These are phyloP conservation scores for Aphanomyces astaci DNA, from an alignment of 352 stramenopile species.

Conservation along the genomic window DNA sequence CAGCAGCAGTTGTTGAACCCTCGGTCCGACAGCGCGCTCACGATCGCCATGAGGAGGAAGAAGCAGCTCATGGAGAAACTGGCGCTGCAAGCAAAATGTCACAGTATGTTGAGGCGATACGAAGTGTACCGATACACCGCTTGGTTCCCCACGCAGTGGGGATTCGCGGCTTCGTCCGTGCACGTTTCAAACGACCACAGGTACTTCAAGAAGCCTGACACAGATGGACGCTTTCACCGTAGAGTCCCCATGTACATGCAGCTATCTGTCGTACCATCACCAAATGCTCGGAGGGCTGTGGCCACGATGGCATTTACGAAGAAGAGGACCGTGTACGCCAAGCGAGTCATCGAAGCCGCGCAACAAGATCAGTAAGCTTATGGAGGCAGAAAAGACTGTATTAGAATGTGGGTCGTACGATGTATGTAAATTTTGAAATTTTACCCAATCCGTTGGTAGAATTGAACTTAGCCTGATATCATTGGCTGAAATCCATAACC, in stretches of 20 bases:
- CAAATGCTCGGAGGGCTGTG: conserved; percentile 49
- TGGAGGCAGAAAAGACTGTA: too few species aligned
- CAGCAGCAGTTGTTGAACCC: conserved; percentile 58
- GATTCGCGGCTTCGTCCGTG: conserved; percentile 26
- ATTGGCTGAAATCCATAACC: conserved; percentile 19
- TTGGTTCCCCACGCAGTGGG: conserved; percentile 61
- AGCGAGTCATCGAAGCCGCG: conserved; percentile 25
- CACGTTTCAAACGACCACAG: conserved; percentile 44
- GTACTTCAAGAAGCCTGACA: conserved; percentile 37
- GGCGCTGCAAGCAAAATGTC: conserved; percentile 28
- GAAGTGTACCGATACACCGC: conserved; percentile 48
- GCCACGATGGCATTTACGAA: conserved; percentile 49
- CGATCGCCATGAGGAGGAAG: conserved; percentile 44
- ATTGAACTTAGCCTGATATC: background rate
- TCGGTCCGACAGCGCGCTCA: conserved; percentile 43
- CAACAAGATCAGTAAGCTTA: background rate
- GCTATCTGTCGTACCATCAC: conserved; percentile 32
- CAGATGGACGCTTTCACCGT: too few species aligned
- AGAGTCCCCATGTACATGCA: conserved; percentile 6
- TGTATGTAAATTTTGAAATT: too few species aligned
- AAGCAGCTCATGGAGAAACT: conserved; percentile 65
- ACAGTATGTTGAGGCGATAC: background rate
- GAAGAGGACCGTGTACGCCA: conserved; percentile 58
- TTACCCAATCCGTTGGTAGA: background rate
- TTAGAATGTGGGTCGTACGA: background rate